Conservation (phyloP, 495 filamentous ascomycete genomes). For the Aspergillus cristatus region DNA sequence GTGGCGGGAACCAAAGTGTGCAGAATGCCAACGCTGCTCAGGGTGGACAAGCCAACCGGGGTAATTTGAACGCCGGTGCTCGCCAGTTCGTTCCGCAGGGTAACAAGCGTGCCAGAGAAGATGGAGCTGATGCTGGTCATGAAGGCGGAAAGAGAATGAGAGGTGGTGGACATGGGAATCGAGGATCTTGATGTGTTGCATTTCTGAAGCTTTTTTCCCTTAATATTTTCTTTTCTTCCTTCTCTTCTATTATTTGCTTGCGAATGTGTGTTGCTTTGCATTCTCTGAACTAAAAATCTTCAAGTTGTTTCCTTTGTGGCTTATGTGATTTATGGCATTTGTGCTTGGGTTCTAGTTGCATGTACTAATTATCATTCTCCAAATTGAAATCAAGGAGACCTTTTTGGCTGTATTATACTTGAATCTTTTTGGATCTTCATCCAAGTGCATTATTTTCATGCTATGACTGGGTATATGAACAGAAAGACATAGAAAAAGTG, state of each 20-base stretch:
- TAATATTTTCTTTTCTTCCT: conserved; percentile 10
- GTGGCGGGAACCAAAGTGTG: conserved; percentile 36
- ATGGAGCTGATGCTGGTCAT: conserved; percentile 39
- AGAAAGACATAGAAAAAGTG: conserved; percentile 1
- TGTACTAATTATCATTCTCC: no score
- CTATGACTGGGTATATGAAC: background rate
- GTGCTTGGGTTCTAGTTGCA: no score
- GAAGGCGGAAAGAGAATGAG: conserved; percentile 44
- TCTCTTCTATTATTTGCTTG: background rate
- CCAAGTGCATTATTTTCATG: no score
- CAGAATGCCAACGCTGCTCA: conserved; percentile 18
- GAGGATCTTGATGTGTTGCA: conserved; percentile 18
- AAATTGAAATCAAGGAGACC: no score
- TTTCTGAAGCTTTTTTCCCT: conserved; percentile 6
- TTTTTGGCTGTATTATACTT: no score
- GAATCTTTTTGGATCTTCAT: no score
- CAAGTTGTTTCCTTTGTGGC: no score
- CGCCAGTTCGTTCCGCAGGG: conserved; percentile 55
- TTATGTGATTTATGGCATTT: no score
- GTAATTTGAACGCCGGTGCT: conserved; percentile 41
- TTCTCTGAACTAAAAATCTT: background rate
- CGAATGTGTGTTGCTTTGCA: background rate
- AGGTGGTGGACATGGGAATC: conserved; percentile 32
- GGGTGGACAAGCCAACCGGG: conserved; percentile 22
- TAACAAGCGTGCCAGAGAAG: conserved; percentile 57